A percentile compares a stretch with the other conserved stretches of the same genome.
Conservation (phyloP, 257 asterid species). For the Gentiana straminea region DNA sequence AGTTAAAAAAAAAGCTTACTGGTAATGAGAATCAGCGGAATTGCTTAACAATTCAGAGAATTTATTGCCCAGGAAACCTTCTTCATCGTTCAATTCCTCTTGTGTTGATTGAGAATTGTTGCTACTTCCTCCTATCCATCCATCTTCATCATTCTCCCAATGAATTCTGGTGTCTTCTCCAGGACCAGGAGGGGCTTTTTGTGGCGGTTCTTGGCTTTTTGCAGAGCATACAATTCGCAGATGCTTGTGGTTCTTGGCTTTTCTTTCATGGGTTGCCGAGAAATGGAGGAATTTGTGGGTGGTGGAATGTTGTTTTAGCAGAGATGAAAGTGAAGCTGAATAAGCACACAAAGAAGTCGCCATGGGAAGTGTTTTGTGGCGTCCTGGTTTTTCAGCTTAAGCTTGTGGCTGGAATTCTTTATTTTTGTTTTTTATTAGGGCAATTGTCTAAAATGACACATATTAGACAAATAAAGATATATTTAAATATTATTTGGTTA, state of each 20-base stretch:
- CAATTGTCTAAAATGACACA: too few species aligned
- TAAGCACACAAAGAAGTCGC: slow-evolving; percentile 47
- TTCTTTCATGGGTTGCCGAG: slow-evolving; percentile 10
- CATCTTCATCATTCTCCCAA: slow-evolving; percentile 86
- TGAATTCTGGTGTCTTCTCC: slow-evolving; percentile 84
- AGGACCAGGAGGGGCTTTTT: slow-evolving; percentile 37
- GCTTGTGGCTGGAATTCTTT: too few species aligned
- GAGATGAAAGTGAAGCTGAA: slow-evolving; percentile 31
- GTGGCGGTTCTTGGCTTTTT: slow-evolving; percentile 28
- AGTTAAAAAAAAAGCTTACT: slow-evolving; percentile 28
- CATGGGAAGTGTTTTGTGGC: slow-evolving; percentile 24
- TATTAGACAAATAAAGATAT: too few species aligned
- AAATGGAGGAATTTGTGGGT: slow-evolving; percentile 14
- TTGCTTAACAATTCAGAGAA: slow-evolving; percentile 68
- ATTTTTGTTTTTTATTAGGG: too few species aligned
- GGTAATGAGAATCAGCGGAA: slow-evolving; percentile 82
- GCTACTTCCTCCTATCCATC: slow-evolving; percentile 66
- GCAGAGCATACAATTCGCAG: slow-evolving; percentile 21
- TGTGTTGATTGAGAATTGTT: slow-evolving; percentile 19
- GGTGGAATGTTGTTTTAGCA: slow-evolving; percentile 22
- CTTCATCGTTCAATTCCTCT: slow-evolving; percentile 35
- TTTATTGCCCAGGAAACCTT: slow-evolving; percentile 38
- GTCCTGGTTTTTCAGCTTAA: not conserved
- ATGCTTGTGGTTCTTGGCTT: slow-evolving; percentile 2
- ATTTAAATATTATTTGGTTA: too few species aligned